phyloP scores from a whole-genome alignment of 345 rosid genomes.

The Syzygium grande region DNA sequence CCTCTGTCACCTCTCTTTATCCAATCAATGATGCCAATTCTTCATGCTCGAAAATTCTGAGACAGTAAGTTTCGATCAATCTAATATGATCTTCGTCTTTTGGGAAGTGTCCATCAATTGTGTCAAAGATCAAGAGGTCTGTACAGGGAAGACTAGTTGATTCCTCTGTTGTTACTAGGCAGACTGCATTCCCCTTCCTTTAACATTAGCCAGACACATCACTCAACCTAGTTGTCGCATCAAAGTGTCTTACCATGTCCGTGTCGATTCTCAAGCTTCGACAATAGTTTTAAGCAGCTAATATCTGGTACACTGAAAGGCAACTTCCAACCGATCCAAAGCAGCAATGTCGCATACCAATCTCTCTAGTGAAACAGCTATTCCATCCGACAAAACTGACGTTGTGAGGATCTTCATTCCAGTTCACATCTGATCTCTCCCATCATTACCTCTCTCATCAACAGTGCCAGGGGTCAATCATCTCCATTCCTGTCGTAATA shows the following conservation, averaged over 20 bases:
- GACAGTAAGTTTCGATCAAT: background rate
- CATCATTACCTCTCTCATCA: background rate
- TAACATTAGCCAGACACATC: background rate
- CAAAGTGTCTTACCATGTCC: background rate
- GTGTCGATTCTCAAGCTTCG: conserved; percentile 27
- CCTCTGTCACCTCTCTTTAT: background rate
- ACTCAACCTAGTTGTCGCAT: background rate
- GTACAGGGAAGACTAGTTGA: background rate
- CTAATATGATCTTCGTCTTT: background rate
- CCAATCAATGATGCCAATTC: background rate
- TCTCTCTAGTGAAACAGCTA: background rate
- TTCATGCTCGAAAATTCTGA: background rate
- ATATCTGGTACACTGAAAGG: background rate
- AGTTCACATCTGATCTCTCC: background rate
- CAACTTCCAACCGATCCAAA: background rate
- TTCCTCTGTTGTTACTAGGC: too few relatives aligned
- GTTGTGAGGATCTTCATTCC: background rate
- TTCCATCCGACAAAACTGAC: background rate
- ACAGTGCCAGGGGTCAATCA: too few relatives aligned
- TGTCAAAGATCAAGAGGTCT: background rate
- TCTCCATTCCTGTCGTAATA: background rate
- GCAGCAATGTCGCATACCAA: background rate
- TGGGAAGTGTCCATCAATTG: fast-evolving
- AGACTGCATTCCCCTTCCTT: background rate
- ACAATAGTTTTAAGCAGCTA: background rate